Base-by-base conservation (phyloP, 768 basidiomycete species). In the Saitozyma podzolica region DNA sequence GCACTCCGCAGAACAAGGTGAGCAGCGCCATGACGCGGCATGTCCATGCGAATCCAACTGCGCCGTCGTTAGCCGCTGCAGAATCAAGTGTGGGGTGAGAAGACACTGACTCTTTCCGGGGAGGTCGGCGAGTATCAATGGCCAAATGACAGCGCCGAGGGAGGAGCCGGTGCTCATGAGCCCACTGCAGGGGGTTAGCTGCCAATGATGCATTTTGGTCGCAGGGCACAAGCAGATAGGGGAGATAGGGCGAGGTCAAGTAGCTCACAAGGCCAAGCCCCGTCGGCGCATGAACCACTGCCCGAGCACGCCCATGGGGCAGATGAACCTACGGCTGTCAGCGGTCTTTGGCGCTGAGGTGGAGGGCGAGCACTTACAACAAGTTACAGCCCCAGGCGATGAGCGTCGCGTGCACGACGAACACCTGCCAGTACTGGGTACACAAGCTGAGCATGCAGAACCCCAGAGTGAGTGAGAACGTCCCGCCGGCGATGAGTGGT, bases 31-130 rank as follows among this genome's bases (percentile, higher is more conserved):
- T 66, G 14, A 72, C 43, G 8, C 70, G 58, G 17, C 58, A 61
- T 6, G 67, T 66, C 70, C 70, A 72, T 9, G 62, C 67, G 49
- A 72, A 72, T 10, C 70, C 70, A 41, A 70, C 69, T 70, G 50
- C 52, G 14, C 54, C 20, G 17, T 59, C 51, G 54, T 62, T 54
- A 29, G 5, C 29, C 29, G 29, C 29, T 29, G 29, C 29, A 29
- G 29, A 29, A 5, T 29, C 29, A 5, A 48, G 58, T 10, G 50
- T 65, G 10, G 29, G 29, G 29, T 29, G 29, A 29, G 42, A 45
- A 3, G 2, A 16, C 10, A 57, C 62, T 9, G 43, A 64, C 62
- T 63, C 49, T 39, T 49, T 42, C 50, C 40, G 40, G 66, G 54
- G 2, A 62, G 40, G 41, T 56, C 59, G 6, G 61, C 58, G 10